phyloP scores from a whole-genome alignment of 148 eudicot species.

The Camellia granthamiana region DNA sequence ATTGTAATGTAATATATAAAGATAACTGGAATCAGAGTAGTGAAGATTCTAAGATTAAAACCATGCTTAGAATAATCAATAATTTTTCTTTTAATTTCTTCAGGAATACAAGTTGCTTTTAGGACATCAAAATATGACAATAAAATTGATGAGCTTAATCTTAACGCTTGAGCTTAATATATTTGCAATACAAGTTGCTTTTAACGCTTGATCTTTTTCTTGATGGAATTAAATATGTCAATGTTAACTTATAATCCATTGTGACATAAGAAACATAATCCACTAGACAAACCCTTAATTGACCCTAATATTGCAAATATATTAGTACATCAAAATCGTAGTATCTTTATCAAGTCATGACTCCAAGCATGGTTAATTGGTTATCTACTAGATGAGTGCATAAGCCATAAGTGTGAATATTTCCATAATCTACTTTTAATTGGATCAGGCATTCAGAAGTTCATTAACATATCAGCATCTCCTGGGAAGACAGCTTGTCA shows the following conservation, averaged over 20 bases:
- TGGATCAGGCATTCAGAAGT: too few species aligned
- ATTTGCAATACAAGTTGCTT: too few species aligned
- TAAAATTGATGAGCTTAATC: too few species aligned
- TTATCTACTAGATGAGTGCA: too few species aligned
- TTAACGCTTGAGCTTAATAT: too few species aligned
- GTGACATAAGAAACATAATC: background rate
- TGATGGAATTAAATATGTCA: background rate
- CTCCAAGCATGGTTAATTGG: too few species aligned
- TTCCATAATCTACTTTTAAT: too few species aligned
- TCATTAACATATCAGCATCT: too few species aligned
- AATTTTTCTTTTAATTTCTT: background rate
- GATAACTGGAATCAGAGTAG: too few species aligned
- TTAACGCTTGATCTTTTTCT: background rate
- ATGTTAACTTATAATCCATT: background rate
- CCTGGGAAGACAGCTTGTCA: background rate
- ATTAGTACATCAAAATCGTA: background rate
- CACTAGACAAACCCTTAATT: background rate
- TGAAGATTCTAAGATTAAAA: too few species aligned
- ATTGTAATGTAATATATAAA: background rate
- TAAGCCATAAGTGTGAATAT: too few species aligned
- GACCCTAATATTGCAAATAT: background rate
- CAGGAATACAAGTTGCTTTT: background rate
- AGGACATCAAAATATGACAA: background rate
- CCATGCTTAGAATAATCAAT: too few species aligned
- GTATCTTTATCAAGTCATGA: background rate